Percentiles rank a stretch among this genome's conserved stretches.
Evolutionary conservation across 129 eudicot species (phyloP).

Genomic region (Pulicaria dysenterica): DNA sequence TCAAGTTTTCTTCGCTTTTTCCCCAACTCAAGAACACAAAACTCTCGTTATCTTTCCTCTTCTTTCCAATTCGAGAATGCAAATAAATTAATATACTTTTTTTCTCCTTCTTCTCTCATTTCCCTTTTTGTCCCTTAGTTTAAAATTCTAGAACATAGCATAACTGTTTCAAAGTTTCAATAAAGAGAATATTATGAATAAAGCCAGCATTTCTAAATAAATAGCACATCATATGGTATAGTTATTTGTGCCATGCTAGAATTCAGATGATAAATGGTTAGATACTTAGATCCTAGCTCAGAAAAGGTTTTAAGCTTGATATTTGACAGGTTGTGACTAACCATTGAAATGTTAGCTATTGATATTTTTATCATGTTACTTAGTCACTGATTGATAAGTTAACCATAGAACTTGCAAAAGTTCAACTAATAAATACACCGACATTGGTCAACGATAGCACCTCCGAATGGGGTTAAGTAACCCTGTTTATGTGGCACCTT

Average conservation of each 20-base stretch:
- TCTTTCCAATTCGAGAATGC: too few species aligned
- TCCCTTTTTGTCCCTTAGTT: background rate
- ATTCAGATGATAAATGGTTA: background rate
- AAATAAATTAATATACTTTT: too few species aligned
- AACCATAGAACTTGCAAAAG: background rate
- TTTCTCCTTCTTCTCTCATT: background rate
- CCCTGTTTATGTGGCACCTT: too few species aligned
- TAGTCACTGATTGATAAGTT: background rate
- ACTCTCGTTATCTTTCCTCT: too few species aligned
- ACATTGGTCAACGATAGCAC: background rate
- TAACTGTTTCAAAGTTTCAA: background rate
- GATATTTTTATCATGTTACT: background rate
- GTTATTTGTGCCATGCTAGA: conserved; percentile 6
- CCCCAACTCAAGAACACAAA: too few species aligned
- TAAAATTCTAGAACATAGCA: too few species aligned
- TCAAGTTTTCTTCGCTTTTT: too few species aligned
- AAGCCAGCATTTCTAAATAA: background rate
- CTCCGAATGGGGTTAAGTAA: background rate
- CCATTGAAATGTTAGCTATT: conserved; percentile 5
- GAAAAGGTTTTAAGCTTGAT: conserved; percentile 6
- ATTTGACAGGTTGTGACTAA: conserved; percentile 15
- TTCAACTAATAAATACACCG: background rate
- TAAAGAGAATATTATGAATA: background rate
- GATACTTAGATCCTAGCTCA: background rate
- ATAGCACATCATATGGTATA: background rate